Evolutionary conservation across 345 rosid genomes (phyloP), one percentile per base, ranked within the genome.

Genomic region (Kandelia obovata): DNA sequence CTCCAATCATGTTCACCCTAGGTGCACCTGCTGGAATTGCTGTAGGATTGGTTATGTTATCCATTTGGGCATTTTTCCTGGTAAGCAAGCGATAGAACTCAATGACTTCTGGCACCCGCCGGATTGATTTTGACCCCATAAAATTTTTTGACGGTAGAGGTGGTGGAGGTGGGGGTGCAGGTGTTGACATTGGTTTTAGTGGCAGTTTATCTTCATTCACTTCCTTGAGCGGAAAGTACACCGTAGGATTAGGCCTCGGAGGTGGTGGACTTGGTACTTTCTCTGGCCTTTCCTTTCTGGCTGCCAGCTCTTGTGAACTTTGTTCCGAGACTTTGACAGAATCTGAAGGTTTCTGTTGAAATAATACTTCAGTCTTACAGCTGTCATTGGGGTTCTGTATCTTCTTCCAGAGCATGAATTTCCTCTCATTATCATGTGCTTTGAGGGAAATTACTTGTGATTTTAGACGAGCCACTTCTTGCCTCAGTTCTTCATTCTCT

Each of bases 321-420:
- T 78, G 79, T 34, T 75, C 86, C 4, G 65, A 62, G 21, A 60
- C 64, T 71, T 88, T 81, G 56, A 72, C 73, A 76, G 70, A 70
- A 34, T 80, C 85, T 57, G 79, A 32, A 25, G 74, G 73, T 72
- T 84, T 92, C 85, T 77, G 80, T 43, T 47, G 83, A 65, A 82
- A 39, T 39, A 39, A 68, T 6, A 64, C 72, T 9, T 80, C 81
- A 30, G 67, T 30, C 77, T 81, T 70, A 62, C 62, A 49, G 31
- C 58, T 68, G n/a, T 88, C 92, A 28, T 71, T 77, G 55, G 89
- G 67, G 73, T 73, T 88, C 75, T 94, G 95, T 64, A 91, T 72
- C 82, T 91, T 91, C 87, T 94, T 91, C 98, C 97, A 89, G 17
- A 89, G 89, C 79, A 84, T 73, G 53, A 90, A 80, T 82, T 85